These are phyloP conservation scores for Acacia pycnantha DNA, from an alignment of 331 rosid genomes.

Conservation along the genomic window DNA sequence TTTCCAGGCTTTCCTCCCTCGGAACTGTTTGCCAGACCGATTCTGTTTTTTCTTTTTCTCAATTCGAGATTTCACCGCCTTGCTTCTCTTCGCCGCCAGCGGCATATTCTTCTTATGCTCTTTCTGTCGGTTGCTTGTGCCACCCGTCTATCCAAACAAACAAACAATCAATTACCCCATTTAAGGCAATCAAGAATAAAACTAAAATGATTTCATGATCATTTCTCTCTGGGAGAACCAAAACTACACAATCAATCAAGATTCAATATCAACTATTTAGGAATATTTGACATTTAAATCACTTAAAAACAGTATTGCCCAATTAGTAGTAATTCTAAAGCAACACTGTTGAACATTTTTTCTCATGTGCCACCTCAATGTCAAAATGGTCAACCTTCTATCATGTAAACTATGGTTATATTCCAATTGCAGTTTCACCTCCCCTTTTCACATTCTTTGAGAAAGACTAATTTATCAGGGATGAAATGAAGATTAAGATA, in stretches of 20 bases:
- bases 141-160: constrained; percentile 66
- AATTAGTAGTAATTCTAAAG: too few relatives aligned
- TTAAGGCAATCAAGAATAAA: constrained; percentile 6
- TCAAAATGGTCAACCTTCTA: background rate
- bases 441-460: background rate
- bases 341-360: background rate
- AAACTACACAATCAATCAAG: constrained; percentile 17
- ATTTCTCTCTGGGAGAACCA: background rate
- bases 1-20: constrained; percentile 76
- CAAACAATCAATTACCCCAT: background rate
- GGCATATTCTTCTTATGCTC: constrained; percentile 82
- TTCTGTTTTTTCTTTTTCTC: constrained; percentile 52
- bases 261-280: background rate
- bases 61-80: constrained; percentile 45
- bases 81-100: constrained; percentile 62
- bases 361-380: background rate
- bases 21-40: constrained; percentile 61
- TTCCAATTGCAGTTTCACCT: background rate
- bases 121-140: constrained; percentile 79
- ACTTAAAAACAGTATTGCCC: background rate
- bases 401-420: background rate
- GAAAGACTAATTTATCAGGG: background rate
- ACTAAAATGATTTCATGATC: background rate
- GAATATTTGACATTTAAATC: background rate
- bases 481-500: background rate